Conservation (phyloP, 2,329 filamentous ascomycete genomes). For the Cladophialophora bantiana region DNA sequence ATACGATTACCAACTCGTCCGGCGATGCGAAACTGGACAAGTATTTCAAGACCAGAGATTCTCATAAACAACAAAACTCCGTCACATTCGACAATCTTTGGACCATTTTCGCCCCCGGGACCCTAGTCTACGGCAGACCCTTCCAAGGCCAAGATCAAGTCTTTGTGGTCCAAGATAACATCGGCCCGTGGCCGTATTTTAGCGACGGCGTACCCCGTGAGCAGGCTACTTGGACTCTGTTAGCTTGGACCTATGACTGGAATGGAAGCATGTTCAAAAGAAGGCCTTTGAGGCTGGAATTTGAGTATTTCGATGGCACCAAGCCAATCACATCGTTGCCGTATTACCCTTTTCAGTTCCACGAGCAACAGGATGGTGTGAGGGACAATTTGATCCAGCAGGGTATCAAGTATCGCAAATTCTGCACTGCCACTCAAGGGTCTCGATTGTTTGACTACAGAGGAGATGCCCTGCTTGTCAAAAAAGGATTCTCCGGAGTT, state of each 20-base stretch:
- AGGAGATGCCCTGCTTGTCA: not conserved
- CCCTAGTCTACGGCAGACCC: constrained; percentile 23
- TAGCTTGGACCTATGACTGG: constrained; percentile 17
- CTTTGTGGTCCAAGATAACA: constrained; percentile 22
- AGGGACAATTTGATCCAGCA: not conserved
- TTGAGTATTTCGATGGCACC: constrained; percentile 28
- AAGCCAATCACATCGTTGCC: constrained; percentile 26
- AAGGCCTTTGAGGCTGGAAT: constrained; percentile 7
- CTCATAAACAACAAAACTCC: constrained; percentile 13
- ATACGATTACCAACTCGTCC: constrained; percentile 11
- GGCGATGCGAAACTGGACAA: constrained; percentile 10
- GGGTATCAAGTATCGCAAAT: not conserved
- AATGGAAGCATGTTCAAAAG: constrained; percentile 27
- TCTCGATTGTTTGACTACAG: not conserved
- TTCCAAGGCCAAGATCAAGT: constrained; percentile 8
- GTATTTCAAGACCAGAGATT: constrained; percentile 17
- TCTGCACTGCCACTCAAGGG: not conserved
- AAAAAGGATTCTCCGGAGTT: not conserved
- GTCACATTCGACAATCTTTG: constrained; percentile 31
- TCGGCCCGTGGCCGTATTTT: constrained; percentile 12
- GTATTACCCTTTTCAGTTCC: constrained; percentile 19
- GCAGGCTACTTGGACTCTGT: not conserved
- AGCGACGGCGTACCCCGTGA: not conserved
- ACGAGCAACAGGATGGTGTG: not conserved
- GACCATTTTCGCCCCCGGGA: constrained; percentile 30